These are phyloP conservation scores for Candida sphagnicola DNA, from an alignment of 805 yeast genomes.

Conservation along the genomic window DNA sequence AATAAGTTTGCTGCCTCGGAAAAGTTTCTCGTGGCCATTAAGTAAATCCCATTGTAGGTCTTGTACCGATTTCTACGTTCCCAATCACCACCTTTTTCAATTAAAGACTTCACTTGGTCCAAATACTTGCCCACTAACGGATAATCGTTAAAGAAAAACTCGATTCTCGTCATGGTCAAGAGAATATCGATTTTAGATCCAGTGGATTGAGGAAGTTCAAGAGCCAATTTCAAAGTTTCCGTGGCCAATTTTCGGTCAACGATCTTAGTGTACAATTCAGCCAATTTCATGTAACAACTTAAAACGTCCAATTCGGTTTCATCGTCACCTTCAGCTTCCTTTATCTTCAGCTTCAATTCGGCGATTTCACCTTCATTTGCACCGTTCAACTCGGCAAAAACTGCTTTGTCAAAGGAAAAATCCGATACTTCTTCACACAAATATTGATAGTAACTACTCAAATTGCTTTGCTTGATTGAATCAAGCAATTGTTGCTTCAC, in stretches of 20 bases:
- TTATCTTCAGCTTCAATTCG: slow-evolving; percentile 51
- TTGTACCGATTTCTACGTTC: slow-evolving; percentile 94
- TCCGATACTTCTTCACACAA: slow-evolving; percentile 36
- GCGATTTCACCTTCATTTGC: slow-evolving; percentile 55
- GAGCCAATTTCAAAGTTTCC: slow-evolving; percentile 63
- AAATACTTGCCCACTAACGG: slow-evolving; percentile 64
- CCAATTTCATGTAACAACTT: slow-evolving; percentile 72
- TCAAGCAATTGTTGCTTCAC: slow-evolving; percentile 47
- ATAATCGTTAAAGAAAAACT: slow-evolving; percentile 84
- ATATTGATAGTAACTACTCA: slow-evolving; percentile 82
- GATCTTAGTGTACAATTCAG: slow-evolving; percentile 81
- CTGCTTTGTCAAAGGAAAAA: slow-evolving; percentile 55
- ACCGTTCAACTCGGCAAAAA: slow-evolving; percentile 48
- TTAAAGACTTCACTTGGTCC: slow-evolving; percentile 66
- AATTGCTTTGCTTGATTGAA: slow-evolving; percentile 53
- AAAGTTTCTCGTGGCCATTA: slow-evolving; percentile 82
- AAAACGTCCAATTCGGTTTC: slow-evolving; percentile 86
- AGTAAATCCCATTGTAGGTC: slow-evolving; percentile 83
- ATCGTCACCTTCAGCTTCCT: slow-evolving; percentile 57
- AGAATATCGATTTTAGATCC: slow-evolving; percentile 88
- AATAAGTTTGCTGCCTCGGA: slow-evolving; percentile 78
- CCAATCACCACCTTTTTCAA: slow-evolving; percentile 99
- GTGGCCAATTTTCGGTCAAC: slow-evolving; percentile 77
- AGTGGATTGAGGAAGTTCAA: slow-evolving; percentile 75
- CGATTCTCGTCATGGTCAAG: slow-evolving; percentile 79